Percentiles rank a stretch among this genome's conserved stretches.
Evolutionary conservation across 2,329 filamentous ascomycete genomes (phyloP).

Genomic region (Corniculantispora saksenae): DNA sequence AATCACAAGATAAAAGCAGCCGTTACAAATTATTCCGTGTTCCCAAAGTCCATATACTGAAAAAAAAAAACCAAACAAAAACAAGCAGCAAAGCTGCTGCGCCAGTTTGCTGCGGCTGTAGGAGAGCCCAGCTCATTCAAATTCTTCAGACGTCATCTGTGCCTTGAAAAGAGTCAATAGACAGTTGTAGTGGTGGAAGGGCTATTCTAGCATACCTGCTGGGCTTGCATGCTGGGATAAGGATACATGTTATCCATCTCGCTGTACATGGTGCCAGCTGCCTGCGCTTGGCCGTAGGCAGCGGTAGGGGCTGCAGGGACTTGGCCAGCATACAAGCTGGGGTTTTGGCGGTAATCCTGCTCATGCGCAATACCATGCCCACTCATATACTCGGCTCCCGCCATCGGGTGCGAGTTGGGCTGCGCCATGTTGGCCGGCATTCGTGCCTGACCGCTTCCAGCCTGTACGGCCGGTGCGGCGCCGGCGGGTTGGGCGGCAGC

Average conservation of each 20-base stretch:
- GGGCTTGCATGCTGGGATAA: slow-evolving; percentile 77
- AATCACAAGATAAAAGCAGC: not conserved
- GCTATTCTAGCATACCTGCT: slow-evolving; percentile 64
- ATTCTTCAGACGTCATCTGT: slow-evolving; percentile 48
- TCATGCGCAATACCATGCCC: slow-evolving; percentile 67
- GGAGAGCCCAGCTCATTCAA: slow-evolving; percentile 35
- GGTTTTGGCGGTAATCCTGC: slow-evolving; percentile 77
- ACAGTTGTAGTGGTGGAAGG: not conserved
- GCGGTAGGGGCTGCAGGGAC: slow-evolving; percentile 72
- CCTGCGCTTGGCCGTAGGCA: slow-evolving; percentile 75
- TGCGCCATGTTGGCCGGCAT: slow-evolving; percentile 53
- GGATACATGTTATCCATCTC: slow-evolving; percentile 84
- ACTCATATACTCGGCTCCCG: slow-evolving; percentile 62
- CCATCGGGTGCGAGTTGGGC: slow-evolving; percentile 59
- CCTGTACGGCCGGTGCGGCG: slow-evolving; percentile 44
- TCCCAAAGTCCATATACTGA: not conserved
- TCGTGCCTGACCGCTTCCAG: slow-evolving; percentile 51
- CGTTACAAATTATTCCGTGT: not conserved
- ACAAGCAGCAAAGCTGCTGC: not conserved
- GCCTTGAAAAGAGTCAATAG: slow-evolving; percentile 33
- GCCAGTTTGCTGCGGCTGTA: not conserved
- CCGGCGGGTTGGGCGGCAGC: slow-evolving; percentile 52
- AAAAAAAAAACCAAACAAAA: not conserved
- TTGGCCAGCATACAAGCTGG: slow-evolving; percentile 78
- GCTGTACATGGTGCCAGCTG: slow-evolving; percentile 69